Evolutionary conservation across 2,329 filamentous ascomycete species (phyloP).

Genomic region (Arthrobotrys megalospora): DNA sequence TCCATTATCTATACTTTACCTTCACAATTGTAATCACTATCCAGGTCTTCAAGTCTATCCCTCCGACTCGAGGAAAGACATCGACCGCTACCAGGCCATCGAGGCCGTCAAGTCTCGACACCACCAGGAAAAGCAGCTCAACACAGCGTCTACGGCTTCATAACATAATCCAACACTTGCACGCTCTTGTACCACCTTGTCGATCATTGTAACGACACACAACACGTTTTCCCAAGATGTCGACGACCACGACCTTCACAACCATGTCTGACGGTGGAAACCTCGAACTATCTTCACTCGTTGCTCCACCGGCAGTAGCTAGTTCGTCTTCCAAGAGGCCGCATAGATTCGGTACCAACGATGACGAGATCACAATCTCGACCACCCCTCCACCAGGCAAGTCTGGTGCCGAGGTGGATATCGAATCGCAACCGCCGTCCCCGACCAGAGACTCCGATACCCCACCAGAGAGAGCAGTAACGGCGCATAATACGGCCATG

Average conservation of each 20-base stretch:
- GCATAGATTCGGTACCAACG: conserved; percentile 15
- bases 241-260: conserved; percentile 41
- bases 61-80: background rate
- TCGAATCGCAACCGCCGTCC: conserved; percentile 56
- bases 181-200: conserved; percentile 5
- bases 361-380: conserved; percentile 43
- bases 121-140: background rate
- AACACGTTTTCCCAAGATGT: conserved; percentile 38
- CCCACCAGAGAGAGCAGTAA: conserved; percentile 61
- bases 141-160: conserved; percentile 21
- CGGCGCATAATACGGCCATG: conserved; percentile 62
- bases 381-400: conserved; percentile 36
- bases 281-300: conserved; percentile 37
- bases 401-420: conserved; percentile 33
- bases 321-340: conserved; percentile 20
- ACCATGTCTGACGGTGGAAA: conserved; percentile 24
- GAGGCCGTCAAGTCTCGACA: conserved; percentile 1
- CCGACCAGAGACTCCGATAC: conserved; percentile 37
- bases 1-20: background rate
- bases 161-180: conserved; percentile 11
- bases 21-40: background rate
- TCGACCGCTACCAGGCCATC: background rate
- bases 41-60: background rate
- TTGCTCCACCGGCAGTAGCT: conserved; percentile 17
- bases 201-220: conserved; percentile 27